phyloP scores from a whole-genome alignment of 768 basidiomycete species.

The Lactifluus volemus region DNA sequence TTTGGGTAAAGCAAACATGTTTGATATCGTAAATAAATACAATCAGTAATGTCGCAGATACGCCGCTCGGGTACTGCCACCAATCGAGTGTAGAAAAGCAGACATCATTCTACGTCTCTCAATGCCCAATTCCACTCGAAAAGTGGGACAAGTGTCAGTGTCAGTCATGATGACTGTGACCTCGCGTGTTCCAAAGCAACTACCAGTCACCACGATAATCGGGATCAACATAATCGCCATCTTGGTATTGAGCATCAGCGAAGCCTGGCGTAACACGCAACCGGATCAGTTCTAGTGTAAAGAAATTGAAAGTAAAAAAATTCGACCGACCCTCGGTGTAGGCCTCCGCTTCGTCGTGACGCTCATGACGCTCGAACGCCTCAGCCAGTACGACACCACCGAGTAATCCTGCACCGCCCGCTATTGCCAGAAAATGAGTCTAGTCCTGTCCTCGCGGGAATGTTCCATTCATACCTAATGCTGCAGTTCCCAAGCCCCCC shows the following conservation, averaged over 20 bases:
- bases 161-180: not conserved
- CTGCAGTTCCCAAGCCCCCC: slow-evolving; percentile 2
- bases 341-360: slow-evolving; percentile 29
- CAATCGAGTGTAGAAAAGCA: not conserved
- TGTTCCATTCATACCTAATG: slow-evolving; percentile 5
- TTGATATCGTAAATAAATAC: slow-evolving; percentile 1
- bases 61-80: not conserved
- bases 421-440: not conserved
- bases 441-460: not conserved
- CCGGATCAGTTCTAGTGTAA: slow-evolving; percentile 11
- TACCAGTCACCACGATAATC: slow-evolving; percentile 13
- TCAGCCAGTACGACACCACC: slow-evolving; percentile 50
- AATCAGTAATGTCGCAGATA: not conserved
- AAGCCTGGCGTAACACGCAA: slow-evolving; percentile 24
- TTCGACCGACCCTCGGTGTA: slow-evolving; percentile 30
- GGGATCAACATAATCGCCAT: too few relatives aligned
- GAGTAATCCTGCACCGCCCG: slow-evolving; percentile 58
- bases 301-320: not conserved
- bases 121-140: not conserved
- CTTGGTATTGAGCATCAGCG: slow-evolving; percentile 20
- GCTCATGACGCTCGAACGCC: slow-evolving; percentile 38
- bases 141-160: not conserved
- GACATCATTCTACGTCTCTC: not conserved
- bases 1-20: not conserved
- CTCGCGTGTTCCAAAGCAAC: slow-evolving; percentile 1